A percentile compares a stretch with the other conserved stretches of the same genome.
Evolutionary conservation across 768 basidiomycete species (phyloP).

Genomic region (Daedaleopsis nitida): DNA sequence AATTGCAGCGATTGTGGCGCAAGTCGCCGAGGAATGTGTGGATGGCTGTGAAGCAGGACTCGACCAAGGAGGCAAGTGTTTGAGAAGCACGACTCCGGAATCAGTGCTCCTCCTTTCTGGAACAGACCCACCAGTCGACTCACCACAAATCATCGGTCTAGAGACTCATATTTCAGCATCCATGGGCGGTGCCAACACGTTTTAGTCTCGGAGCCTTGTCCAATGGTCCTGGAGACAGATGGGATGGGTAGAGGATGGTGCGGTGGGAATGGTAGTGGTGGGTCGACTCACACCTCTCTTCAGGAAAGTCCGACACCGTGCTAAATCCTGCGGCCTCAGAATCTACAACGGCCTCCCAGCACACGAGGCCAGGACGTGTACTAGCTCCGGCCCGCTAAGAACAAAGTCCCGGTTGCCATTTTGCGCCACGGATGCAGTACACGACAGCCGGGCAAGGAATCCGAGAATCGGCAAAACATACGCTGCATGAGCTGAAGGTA

Average conservation of each 20-base stretch:
- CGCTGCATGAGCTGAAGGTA: neutral
- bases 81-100: neutral
- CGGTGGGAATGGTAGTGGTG: neutral
- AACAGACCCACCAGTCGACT: neutral
- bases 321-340: neutral
- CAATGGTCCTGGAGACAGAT: neutral
- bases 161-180: neutral
- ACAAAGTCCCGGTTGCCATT: neutral
- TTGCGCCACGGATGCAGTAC: neutral
- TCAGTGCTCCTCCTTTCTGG: neutral
- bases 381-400: neutral
- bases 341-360: neutral
- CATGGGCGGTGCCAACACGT: too few species aligned
- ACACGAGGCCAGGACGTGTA: neutral
- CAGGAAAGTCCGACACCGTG: neutral
- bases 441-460: neutral
- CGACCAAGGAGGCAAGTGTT: neutral
- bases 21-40: neutral
- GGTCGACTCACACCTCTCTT: neutral
- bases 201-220: too few species aligned
- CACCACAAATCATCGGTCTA: neutral
- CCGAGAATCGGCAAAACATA: too few species aligned
- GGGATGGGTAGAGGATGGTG: neutral
- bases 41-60: neutral
- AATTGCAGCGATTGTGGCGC: neutral